Percentiles rank a stretch among this genome's conserved stretches.
phyloP scores from a whole-genome alignment of 2,329 filamentous ascomycete genomes.

The Cladophialophora chaetospira region DNA sequence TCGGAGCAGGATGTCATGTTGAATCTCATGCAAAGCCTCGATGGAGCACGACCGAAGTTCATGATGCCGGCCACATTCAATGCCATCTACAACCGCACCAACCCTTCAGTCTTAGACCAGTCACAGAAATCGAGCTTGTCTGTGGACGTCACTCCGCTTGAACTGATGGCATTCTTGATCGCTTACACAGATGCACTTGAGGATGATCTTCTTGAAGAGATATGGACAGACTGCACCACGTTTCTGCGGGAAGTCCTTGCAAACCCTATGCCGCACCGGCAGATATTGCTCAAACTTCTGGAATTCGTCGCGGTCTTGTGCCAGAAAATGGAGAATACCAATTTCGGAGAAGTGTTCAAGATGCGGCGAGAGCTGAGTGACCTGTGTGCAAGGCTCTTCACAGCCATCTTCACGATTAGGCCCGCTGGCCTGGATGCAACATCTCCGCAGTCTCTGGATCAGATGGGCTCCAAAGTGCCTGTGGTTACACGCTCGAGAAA shows the following conservation, averaged over 20 bases:
- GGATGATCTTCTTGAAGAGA: constrained; percentile 97
- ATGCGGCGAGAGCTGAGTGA: constrained; percentile 91
- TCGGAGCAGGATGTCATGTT: constrained; percentile 65
- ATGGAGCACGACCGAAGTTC: constrained; percentile 86
- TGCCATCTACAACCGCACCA: constrained; percentile 91
- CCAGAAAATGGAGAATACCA: constrained; percentile 96
- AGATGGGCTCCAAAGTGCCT: neutral
- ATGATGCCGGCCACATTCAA: constrained; percentile 94
- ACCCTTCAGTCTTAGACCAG: constrained; percentile 75
- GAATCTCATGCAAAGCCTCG: constrained; percentile 84
- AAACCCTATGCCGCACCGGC: constrained; percentile 92
- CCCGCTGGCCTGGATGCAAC: constrained; percentile 69
- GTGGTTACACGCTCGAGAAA: constrained; percentile 35
- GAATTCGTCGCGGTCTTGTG: constrained; percentile 89
- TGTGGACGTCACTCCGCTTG: constrained; percentile 77
- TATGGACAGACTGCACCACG: constrained; percentile 90
- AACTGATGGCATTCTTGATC: constrained; percentile 84
- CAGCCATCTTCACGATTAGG: constrained; percentile 90
- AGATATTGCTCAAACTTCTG: constrained; percentile 80
- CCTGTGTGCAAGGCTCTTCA: constrained; percentile 80
- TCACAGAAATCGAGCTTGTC: constrained; percentile 85
- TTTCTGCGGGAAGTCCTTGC: constrained; percentile 87
- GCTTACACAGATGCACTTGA: constrained; percentile 88
- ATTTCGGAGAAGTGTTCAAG: constrained; percentile 88
- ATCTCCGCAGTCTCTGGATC: constrained; percentile 27